A percentile compares a stretch with the other conserved stretches of the same genome.
Evolutionary conservation across 164 flowering plant species (phyloP).

Genomic region (Euptelea pleiosperma): DNA sequence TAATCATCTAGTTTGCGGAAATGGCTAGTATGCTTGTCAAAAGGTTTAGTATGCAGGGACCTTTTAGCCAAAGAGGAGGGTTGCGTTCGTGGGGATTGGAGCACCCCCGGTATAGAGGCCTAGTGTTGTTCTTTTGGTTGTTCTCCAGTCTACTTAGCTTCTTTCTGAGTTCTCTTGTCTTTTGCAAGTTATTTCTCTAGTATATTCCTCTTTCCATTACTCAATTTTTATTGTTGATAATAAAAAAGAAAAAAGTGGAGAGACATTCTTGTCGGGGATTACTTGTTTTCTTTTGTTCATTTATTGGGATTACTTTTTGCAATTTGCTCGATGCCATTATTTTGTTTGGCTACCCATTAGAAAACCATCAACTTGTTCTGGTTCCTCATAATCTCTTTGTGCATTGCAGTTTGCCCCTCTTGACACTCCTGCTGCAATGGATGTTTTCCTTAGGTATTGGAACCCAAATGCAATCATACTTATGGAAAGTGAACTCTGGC

Average conservation of each 20-base stretch:
- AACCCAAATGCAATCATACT: slow-evolving; percentile 74
- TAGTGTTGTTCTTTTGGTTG: too few species aligned
- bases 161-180: neutral
- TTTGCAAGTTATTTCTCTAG: too few species aligned
- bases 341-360: neutral
- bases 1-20: too few species aligned
- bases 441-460: slow-evolving; percentile 78
- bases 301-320: neutral
- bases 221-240: too few species aligned
- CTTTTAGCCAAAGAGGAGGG: too few species aligned
- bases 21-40: too few species aligned
- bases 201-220: too few species aligned
- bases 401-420: slow-evolving; percentile 75
- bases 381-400: neutral
- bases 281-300: neutral
- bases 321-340: neutral
- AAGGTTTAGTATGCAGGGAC: too few species aligned
- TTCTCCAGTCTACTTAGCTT: too few species aligned
- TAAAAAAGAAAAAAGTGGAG: too few species aligned
- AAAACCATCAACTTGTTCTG: neutral
- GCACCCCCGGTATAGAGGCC: too few species aligned
- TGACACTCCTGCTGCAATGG: slow-evolving; percentile 65
- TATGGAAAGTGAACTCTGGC: slow-evolving; percentile 95
- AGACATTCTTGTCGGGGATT: neutral
- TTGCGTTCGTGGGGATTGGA: too few species aligned